Percentiles rank a stretch among this genome's conserved stretches.
phyloP scores from a whole-genome alignment of 2,329 filamentous ascomycete species.

The Ambrosiella xylebori region DNA sequence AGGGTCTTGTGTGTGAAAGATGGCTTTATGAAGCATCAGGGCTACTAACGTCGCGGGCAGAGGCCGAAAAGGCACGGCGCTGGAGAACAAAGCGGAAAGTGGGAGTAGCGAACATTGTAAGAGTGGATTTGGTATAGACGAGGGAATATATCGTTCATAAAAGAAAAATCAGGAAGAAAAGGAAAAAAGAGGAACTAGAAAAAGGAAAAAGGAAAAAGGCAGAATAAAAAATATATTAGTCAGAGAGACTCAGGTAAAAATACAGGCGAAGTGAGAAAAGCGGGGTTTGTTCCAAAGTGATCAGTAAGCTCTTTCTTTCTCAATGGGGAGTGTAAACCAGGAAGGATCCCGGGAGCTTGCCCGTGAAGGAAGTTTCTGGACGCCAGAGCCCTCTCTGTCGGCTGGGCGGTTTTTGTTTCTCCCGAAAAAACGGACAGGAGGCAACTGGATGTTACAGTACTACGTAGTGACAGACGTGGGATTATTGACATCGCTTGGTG shows the following conservation, averaged over 20 bases:
- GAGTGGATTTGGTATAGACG: conserved; percentile 13
- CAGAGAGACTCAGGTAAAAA: not conserved
- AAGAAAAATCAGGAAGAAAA: conserved; percentile 1
- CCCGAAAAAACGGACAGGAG: not conserved
- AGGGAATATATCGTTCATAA: conserved; percentile 14
- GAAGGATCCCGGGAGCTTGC: not conserved
- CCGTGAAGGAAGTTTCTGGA: conserved; percentile 5
- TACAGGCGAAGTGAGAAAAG: not conserved
- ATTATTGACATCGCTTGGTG: not conserved
- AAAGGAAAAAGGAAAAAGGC: conserved; percentile 1
- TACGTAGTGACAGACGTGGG: not conserved
- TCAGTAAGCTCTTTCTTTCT: not conserved
- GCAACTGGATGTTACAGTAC: not conserved
- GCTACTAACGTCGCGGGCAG: conserved; percentile 49
- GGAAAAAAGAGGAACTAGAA: conserved; percentile 2
- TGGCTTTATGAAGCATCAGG: not conserved
- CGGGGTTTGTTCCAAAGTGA: not conserved
- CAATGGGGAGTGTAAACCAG: not conserved
- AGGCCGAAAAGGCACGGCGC: conserved; percentile 66
- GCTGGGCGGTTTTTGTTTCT: not conserved
- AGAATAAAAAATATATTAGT: conserved; percentile 3
- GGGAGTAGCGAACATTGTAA: conserved; percentile 49
- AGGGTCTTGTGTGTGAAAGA: too few species aligned
- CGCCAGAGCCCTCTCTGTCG: not conserved
- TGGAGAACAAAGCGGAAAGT: conserved; percentile 39